phyloP scores from a whole-genome alignment of 164 flowering plant genomes.

The Macadamia tetraphylla region DNA sequence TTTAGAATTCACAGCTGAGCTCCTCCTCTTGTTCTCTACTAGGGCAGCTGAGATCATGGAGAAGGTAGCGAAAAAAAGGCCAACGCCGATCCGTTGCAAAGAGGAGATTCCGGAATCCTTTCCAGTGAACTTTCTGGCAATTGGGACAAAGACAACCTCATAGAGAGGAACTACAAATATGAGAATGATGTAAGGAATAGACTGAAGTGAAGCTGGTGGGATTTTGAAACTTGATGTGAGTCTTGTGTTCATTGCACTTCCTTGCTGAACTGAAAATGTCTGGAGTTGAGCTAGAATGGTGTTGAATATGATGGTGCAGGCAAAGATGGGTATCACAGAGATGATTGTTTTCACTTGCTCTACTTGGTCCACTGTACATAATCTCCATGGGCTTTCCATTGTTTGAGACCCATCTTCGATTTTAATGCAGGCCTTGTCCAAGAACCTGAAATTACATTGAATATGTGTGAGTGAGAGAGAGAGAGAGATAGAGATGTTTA shows the following conservation, averaged over 20 bases:
- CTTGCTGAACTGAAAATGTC: conserved; percentile 84
- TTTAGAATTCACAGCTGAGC: conserved; percentile 13
- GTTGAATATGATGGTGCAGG: conserved; percentile 73
- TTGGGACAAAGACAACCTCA: conserved; percentile 54
- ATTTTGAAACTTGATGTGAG: conserved; percentile 43
- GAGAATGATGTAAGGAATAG: conserved; percentile 64
- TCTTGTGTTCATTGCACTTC: conserved; percentile 47
- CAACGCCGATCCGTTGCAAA: conserved; percentile 57
- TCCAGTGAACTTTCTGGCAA: conserved; percentile 45
- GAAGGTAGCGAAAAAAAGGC: conserved; percentile 57
- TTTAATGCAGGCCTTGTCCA: conserved; percentile 93
- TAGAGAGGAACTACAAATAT: conserved; percentile 69
- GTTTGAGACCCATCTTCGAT: conserved; percentile 25
- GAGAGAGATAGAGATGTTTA: not conserved
- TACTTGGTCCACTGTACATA: conserved; percentile 63
- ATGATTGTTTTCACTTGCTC: conserved; percentile 64
- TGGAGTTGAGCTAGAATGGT: conserved; percentile 76
- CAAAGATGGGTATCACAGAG: conserved; percentile 59
- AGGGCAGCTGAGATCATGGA: conserved; percentile 78
- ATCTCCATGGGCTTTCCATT: conserved; percentile 62
- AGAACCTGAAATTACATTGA: conserved; percentile 39
- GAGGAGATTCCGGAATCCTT: conserved; percentile 60
- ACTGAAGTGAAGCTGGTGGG: conserved; percentile 75
- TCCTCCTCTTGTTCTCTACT: conserved; percentile 55
- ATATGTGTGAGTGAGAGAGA: not conserved